Base-by-base conservation (phyloP, 139 green algal species). In the Coelastrella sp. region DNA sequence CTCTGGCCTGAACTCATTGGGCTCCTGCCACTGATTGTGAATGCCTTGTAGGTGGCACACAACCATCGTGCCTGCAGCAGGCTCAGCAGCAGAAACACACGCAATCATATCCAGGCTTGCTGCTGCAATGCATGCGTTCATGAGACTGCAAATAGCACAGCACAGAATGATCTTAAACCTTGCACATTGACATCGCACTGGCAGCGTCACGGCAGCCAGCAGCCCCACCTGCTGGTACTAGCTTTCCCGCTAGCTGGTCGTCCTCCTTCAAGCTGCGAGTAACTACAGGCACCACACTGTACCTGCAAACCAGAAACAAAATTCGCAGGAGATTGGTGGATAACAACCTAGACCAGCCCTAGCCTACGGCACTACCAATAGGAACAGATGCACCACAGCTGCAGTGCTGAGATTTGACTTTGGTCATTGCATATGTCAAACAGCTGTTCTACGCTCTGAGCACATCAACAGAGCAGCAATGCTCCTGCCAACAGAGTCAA, bases 221-320 rank as follows among this genome's bases (percentile, higher is more conserved):
- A 93, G 96, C 96, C 65, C 93, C 96, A 78, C 95, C 96, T 7
- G 35, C 76, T 8, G 97, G 97, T 20, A 99, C 84, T 68, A 85
- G 76, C 73, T 96, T 87, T 5, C 96, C 97, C 20, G 92, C 88
- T 76, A 99, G 90, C 81, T 95, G 91, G 85, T 97, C 96, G 90
- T 98, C 94, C 49, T 91, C 81, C 35, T 89, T 90, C 35, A 95
- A 87, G 20, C 85, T 92, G 84, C 97, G 95, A 6, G 95, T 98
- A 7, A 99, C 96, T 35, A 99, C 96, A 6, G 97, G 97, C n/a
- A 99, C 97, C 27, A 99, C 96, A 7, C 91, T 96, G 93, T 98
- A 98, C 14, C 74, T 70, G 75, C 25, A 60, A 0, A 19, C 25
- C 15, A 22, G 70, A 8, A 25, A 4, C 70, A 78, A n/a, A 20